phyloP scores from a whole-genome alignment of 2,329 filamentous ascomycete species.

The Zopfia rhizophila region DNA sequence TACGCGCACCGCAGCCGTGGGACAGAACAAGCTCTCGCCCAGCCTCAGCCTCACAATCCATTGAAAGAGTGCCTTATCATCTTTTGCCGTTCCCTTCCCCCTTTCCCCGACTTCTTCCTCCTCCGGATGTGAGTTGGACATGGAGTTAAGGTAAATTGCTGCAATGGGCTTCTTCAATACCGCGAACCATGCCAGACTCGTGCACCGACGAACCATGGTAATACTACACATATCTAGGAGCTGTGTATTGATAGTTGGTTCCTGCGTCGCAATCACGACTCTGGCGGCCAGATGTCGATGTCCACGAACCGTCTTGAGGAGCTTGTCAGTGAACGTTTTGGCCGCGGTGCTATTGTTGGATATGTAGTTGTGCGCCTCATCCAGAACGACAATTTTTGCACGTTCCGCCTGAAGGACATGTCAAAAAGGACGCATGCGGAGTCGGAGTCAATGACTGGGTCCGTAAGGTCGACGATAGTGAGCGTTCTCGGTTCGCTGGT shows the following conservation, averaged over 20 bases:
- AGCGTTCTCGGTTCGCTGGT: slow-evolving; percentile 58
- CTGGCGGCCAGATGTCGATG: slow-evolving; percentile 75
- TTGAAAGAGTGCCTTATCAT: slow-evolving; percentile 49
- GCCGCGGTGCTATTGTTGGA: slow-evolving; percentile 59
- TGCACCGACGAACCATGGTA: slow-evolving; percentile 76
- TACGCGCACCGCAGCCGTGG: slow-evolving; percentile 52
- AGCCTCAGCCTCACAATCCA: slow-evolving; percentile 57
- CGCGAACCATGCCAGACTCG: slow-evolving; percentile 69
- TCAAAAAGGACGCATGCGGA: slow-evolving; percentile 77
- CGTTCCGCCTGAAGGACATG: slow-evolving; percentile 61
- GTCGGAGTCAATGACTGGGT: slow-evolving; percentile 74
- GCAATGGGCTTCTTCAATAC: slow-evolving; percentile 61
- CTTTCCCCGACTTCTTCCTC: background rate
- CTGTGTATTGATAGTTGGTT: slow-evolving; percentile 73
- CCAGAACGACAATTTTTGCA: slow-evolving; percentile 70
- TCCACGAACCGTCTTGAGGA: slow-evolving; percentile 72
- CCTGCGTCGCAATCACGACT: slow-evolving; percentile 77
- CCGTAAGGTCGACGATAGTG: slow-evolving; percentile 76
- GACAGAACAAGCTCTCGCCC: slow-evolving; percentile 62
- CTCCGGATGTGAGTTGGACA: background rate
- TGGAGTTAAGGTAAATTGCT: slow-evolving; percentile 41
- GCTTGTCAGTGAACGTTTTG: slow-evolving; percentile 64
- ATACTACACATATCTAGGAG: slow-evolving; percentile 76
- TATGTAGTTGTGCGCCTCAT: slow-evolving; percentile 83
- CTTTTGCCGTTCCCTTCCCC: slow-evolving; percentile 21